Base-by-base conservation (phyloP, 306 rosid species). In the Corylus avellana region DNA sequence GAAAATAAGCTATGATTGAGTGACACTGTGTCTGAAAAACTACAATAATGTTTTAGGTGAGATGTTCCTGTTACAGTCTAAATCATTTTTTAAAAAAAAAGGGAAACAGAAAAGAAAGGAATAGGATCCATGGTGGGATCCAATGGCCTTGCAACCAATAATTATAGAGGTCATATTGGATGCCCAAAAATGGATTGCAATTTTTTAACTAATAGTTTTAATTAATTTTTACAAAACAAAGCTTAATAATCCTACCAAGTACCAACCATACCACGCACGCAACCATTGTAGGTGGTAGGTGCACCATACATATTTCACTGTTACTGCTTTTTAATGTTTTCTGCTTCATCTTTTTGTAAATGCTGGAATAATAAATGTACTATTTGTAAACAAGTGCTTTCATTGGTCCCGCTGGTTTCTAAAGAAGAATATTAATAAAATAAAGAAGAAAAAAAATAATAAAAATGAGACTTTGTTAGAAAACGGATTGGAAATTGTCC, bases 221-320 rank as follows among this genome's bases (percentile, higher is more conserved):
- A 61, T 61, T 61, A 61, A 61, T 61, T 61, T 61, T 2, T 42
- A 42, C 46, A 42, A 42, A 42, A 5, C 46, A 42, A 42, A 32
- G 35, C 35, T 32, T 32, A 22, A 22, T 22, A 22, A 22, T 22
- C 25, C 25, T 22, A 22, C 25, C 25, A 22, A 22, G 25, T 22
- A 22, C 25, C 25, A 22, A 22, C 25, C 32, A 32, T 32, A 32
- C 35, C 2, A 32, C 25, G 25, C 25, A 64, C 8, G 48, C 48
- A 64, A 64, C 70, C 44, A 13, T 35, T 16, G 18, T 64, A 35
- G 70, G 70, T 14, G 48, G 48, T 35, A 64, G 70, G 70, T 64
- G 10, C 48, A 32, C 70, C 70, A 35, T 64, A 64, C 3, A 0
- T 8, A 20, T n/a, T 39, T 49, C 10, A 56, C 3, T 1, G 12